Percentiles rank a stretch among this genome's conserved stretches.
Conservation (phyloP, 140 eudicot species). For the Stevia rebaudiana region DNA sequence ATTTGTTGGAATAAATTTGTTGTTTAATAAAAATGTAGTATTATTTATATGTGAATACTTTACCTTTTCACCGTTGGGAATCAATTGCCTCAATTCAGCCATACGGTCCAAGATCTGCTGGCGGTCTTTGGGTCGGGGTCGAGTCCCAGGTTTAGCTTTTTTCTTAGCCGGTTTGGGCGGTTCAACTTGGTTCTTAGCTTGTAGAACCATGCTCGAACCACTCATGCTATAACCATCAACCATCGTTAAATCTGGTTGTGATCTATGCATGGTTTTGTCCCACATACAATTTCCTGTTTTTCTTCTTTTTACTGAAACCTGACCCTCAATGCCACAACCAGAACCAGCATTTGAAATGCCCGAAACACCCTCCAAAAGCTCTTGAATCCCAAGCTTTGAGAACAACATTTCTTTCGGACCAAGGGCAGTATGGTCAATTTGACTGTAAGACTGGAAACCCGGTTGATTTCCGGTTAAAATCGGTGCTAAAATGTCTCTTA, state of each 20-base stretch:
- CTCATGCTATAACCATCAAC: conserved; percentile 42
- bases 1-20: too few relatives aligned
- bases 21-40: too few relatives aligned
- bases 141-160: conserved; percentile 74
- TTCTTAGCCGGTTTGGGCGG: conserved; percentile 51
- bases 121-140: conserved; percentile 88
- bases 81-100: conserved; percentile 70
- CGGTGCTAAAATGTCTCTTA: conserved; percentile 43
- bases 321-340: conserved; percentile 48
- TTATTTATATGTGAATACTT: background rate
- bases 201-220: conserved; percentile 31
- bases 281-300: conserved; percentile 35
- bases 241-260: conserved; percentile 30
- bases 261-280: conserved; percentile 31
- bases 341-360: conserved; percentile 35
- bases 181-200: conserved; percentile 35
- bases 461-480: conserved; percentile 9
- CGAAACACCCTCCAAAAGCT: conserved; percentile 47
- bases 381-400: conserved; percentile 74
- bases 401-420: conserved; percentile 45
- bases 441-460: background rate
- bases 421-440: conserved; percentile 23
- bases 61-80: conserved; percentile 90
- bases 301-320: conserved; percentile 45
- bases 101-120: conserved; percentile 79